Base-by-base conservation (phyloP, 2,329 filamentous ascomycete species). In the Xylaria hypoxylon region DNA sequence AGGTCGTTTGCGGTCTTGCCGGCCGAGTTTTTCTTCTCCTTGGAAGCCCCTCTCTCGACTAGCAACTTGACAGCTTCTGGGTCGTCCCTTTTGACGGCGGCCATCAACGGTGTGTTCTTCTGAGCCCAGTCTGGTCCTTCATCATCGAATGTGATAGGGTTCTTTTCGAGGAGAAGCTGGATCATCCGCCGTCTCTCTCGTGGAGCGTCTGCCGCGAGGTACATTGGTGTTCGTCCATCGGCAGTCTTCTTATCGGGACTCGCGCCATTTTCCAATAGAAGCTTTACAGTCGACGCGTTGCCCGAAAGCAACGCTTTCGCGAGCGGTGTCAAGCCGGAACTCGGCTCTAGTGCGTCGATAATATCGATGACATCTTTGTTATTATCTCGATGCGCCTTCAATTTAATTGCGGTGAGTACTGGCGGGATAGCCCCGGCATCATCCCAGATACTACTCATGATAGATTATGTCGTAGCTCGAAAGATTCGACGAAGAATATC, bases 101-200 rank as follows among this genome's bases (percentile, higher is more conserved):
- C 69, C 67, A 70, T 69, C 28, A 69, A 55, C 3, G 67, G 69
- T 1, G 69, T 70, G 33, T 67, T 63, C 1, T 66, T 62, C 22
- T 65, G 51, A 22, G 44, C 53, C 35, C 22, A 66, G 15, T 48
- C 53, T 22, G 67, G 64, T 2, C 58, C 64, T 10, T 42, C 45
- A 7, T 65, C 59, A n/a, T 70, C 69, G 42, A 70, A 65, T 13
- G 50, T 62, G 15, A 42, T 17, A 1, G 65, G 65, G 11, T 69
- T 65, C 61, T 69, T 69, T 1, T 59, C 67, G 26, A 70, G 51
- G 7, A 70, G 68, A 42, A 70, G 59, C 42, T 69, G 68, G 22
- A 70, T 63, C 58, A 67, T 65, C 35, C 64, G 44, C n/a, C 44
- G 42, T 22, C 67, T 59, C 8, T 67, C 50, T 22, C 51, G 38